These are phyloP conservation scores for Cyberlindnera veronae DNA, from an alignment of 805 yeast species.

Conservation along the genomic window DNA sequence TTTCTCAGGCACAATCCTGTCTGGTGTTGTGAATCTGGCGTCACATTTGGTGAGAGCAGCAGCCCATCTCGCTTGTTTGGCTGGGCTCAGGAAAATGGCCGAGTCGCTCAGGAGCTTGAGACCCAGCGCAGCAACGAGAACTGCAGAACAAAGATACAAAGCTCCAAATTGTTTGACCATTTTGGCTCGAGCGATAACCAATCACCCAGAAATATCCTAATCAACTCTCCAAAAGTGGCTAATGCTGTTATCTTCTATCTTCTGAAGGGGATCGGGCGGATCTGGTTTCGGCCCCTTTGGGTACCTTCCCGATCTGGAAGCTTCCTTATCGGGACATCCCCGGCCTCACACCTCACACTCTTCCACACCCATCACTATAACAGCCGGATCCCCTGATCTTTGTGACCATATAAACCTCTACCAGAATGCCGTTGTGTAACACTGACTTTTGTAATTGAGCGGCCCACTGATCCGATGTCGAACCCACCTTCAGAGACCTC, in stretches of 20 bases:
- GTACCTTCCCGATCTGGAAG: constrained; percentile 3
- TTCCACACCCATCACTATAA: no score
- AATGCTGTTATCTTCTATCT: background rate
- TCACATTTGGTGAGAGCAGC: constrained; percentile 3
- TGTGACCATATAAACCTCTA: no score
- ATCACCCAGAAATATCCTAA: background rate
- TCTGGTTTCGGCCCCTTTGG: background rate
- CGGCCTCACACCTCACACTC: no score
- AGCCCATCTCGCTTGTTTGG: constrained; percentile 1
- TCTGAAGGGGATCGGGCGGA: background rate
- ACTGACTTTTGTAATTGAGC: no score
- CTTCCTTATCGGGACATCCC: background rate
- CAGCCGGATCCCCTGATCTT: no score
- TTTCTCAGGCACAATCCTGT: constrained; percentile 1
- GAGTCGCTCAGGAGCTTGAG: background rate
- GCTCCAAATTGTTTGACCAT: background rate
- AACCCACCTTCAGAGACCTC: constrained; percentile 2
- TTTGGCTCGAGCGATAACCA: background rate
- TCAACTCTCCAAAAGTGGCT: background rate
- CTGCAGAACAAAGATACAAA: background rate
- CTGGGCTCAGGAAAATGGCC: background rate
- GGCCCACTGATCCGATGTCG: background rate
- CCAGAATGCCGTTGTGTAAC: no score
- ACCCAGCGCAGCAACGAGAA: background rate
- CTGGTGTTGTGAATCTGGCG: constrained; percentile 4